phyloP scores from a whole-genome alignment of 805 yeast species.

The Komagataella populi region DNA sequence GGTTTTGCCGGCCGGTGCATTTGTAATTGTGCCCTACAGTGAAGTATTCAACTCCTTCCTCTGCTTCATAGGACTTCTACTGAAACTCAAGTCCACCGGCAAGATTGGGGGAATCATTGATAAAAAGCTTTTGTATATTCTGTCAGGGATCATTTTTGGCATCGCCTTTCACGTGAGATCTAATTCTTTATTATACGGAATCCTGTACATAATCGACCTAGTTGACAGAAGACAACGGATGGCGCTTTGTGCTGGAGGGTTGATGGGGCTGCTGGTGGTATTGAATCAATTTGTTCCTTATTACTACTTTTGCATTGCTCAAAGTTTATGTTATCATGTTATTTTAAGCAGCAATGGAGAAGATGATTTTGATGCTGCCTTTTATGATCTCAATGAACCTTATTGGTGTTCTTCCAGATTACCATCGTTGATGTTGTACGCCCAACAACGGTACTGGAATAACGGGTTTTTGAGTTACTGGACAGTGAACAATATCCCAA shows the following conservation, averaged over 20 bases:
- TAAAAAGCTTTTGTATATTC: conserved; percentile 14
- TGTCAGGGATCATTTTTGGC: conserved; percentile 42
- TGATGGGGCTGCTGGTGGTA: conserved; percentile 32
- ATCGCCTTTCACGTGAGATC: conserved; percentile 55
- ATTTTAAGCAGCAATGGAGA: neutral
- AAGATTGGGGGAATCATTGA: conserved; percentile 1
- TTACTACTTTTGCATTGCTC: conserved; percentile 35
- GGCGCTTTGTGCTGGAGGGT: conserved; percentile 41
- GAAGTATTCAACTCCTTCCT: conserved; percentile 60
- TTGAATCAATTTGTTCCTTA: conserved; percentile 41
- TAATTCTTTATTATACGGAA: conserved; percentile 65
- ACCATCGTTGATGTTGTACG: conserved; percentile 53
- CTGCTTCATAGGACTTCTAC: conserved; percentile 39
- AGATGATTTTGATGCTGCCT: neutral
- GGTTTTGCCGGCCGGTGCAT: conserved; percentile 72
- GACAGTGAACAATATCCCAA: conserved; percentile 70
- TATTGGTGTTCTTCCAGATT: conserved; percentile 52
- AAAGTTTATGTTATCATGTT: neutral
- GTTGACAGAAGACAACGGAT: conserved; percentile 4
- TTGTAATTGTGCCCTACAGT: conserved; percentile 59
- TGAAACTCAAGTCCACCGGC: conserved; percentile 17
- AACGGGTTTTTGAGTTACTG: conserved; percentile 74
- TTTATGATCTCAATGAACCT: conserved; percentile 29
- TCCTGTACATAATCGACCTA: conserved; percentile 48
- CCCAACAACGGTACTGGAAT: conserved; percentile 78